Evolutionary conservation across 805 yeast species (phyloP), one percentile per base, ranked within the genome.

Genomic region (Saccharomycopsis guyanensis): DNA sequence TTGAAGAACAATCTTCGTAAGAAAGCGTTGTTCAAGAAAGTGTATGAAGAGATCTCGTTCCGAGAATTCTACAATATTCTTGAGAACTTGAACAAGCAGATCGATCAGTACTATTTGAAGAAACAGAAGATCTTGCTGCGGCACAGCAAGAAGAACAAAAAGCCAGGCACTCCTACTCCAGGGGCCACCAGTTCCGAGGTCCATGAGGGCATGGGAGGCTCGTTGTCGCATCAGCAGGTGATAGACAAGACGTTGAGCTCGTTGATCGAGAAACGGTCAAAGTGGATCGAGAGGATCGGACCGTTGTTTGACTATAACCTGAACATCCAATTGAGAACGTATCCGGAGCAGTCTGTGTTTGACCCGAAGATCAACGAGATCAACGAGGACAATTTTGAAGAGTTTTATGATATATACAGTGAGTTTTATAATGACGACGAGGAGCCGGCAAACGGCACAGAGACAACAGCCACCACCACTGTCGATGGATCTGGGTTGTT

Each of bases 41-140:
- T 93, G 13, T 91, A 88, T 55, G 93, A 85, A 53, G 95, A 86
- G 56, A 71, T 93, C 56, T 96, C 97, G 23, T 93, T 89, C 79
- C 96, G 91, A 61, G 98, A 93, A 62, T 93, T 86, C 62, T 71
- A 81, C 49, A 83, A 91, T 10, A 89, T 93, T 44, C 64, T 88
- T 49, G 97, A 93, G 47, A 97, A 93, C 59, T 70, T 93, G 55
- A 97, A 93, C 62, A 93, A 91, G 61, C 99, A 93, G 64, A 89
- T 93, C 32, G 98, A 93, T 60, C 97, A 86, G 62, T 89, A 95
- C 18, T 93, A 89, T 60, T 66, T 84, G 53, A 84, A 88, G 62
- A 71, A 97, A 50, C 73, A 84, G 46, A 78, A 88, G 56, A 86
- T 80, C 5, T 80, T 87, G 47, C 83, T 74, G 57, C 78, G 76